Conservation (phyloP, 1,139 yeast genomes). For the Magnusiomyces paraingens region DNA sequence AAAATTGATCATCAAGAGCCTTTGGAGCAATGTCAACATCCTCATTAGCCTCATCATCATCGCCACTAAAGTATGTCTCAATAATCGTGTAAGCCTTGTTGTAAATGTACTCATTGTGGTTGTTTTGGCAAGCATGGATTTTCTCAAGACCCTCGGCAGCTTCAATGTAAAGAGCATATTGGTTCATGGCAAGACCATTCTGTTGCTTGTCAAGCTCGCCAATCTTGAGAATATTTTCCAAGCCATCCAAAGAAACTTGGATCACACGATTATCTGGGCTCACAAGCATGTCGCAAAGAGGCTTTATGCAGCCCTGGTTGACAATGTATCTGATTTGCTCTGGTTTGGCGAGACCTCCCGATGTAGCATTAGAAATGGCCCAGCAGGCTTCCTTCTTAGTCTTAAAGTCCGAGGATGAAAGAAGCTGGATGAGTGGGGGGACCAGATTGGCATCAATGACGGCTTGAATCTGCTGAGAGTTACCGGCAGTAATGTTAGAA, state of each 20-base stretch:
- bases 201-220: constrained; percentile 90
- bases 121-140: constrained; percentile 87
- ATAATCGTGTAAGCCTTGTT: constrained; percentile 85
- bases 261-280: constrained; percentile 88
- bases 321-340: constrained; percentile 92
- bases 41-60: constrained; percentile 65
- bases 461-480: constrained; percentile 90
- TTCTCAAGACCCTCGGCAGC: constrained; percentile 99
- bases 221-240: constrained; percentile 87
- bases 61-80: constrained; percentile 85
- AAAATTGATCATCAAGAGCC: constrained; percentile 71
- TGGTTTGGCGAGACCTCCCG: constrained; percentile 89
- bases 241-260: constrained; percentile 91
- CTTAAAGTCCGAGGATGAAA: constrained; percentile 82
- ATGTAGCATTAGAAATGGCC: constrained; percentile 97
- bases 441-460: constrained; percentile 91
- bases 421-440: constrained; percentile 83
- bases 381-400: constrained; percentile 98
- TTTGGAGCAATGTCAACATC: constrained; percentile 79
- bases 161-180: constrained; percentile 85
- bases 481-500: constrained; percentile 96
- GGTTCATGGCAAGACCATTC: constrained; percentile 50
- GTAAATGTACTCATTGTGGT: constrained; percentile 86
- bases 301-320: constrained; percentile 93
- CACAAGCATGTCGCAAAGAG: constrained; percentile 83